Conservation (phyloP, 1,284 basidiomycete species). For the Takashimella tepidaria region DNA sequence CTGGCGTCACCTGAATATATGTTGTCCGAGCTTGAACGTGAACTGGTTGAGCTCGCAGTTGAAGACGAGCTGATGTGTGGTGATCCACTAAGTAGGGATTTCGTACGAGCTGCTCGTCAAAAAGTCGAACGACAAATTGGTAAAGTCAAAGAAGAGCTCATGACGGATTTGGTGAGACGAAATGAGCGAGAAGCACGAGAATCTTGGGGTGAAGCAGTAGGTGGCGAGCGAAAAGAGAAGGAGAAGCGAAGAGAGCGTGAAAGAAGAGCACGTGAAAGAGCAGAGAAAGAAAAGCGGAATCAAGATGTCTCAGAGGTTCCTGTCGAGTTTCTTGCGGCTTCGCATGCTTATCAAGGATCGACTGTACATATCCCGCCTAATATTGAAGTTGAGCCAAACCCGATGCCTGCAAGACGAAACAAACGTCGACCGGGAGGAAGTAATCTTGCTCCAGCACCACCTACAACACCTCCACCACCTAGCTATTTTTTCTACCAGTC, state of each 20-base stretch:
- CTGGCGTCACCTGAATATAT: slow-evolving; percentile 85
- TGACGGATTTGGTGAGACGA: slow-evolving; percentile 52
- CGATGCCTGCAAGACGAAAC: slow-evolving; percentile 33
- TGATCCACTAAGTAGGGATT: slow-evolving; percentile 71
- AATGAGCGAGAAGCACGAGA: slow-evolving; percentile 38
- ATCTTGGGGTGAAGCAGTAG: slow-evolving; percentile 39
- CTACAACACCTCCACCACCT: slow-evolving; percentile 31
- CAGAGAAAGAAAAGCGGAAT: slow-evolving; percentile 13
- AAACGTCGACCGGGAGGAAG: slow-evolving; percentile 21
- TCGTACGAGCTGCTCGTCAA: slow-evolving; percentile 71
- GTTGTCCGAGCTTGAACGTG: slow-evolving; percentile 63
- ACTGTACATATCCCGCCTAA: slow-evolving; percentile 37
- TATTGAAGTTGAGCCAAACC: slow-evolving; percentile 34
- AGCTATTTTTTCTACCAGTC: slow-evolving; percentile 93
- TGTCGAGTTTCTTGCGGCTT: slow-evolving; percentile 11
- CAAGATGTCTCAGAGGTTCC: slow-evolving; percentile 8
- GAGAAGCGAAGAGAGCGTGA: slow-evolving; percentile 49
- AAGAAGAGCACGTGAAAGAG: slow-evolving; percentile 26
- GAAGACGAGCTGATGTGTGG: slow-evolving; percentile 57
- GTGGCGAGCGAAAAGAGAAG: slow-evolving; percentile 42
- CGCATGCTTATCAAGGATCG: slow-evolving; percentile 1
- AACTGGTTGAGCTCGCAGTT: slow-evolving; percentile 62
- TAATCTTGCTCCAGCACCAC: slow-evolving; percentile 21
- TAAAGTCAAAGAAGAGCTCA: slow-evolving; percentile 63
- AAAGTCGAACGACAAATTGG: slow-evolving; percentile 72